Evolutionary conservation across 371 early-diverging fungal genomes (phyloP).

Genomic region (Blakeslea trispora): DNA sequence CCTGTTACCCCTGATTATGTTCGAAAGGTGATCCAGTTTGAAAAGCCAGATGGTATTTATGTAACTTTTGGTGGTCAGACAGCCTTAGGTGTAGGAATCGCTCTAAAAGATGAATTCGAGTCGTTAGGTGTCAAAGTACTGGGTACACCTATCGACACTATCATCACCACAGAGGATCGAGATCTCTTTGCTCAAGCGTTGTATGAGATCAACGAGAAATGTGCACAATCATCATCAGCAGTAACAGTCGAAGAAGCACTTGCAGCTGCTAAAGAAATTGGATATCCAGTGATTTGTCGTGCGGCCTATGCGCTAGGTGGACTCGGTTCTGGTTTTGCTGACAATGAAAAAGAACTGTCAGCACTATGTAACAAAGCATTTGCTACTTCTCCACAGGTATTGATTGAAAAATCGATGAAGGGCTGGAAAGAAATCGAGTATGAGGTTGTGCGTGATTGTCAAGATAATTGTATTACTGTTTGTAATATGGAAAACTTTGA

Average conservation of each 20-base stretch:
- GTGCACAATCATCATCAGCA: constrained; percentile 82
- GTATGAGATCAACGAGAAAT: constrained; percentile 82
- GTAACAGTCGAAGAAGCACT: constrained; percentile 80
- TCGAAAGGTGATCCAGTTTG: constrained; percentile 89
- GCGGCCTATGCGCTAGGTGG: constrained; percentile 95
- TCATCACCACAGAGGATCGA: constrained; percentile 94
- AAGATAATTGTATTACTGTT: constrained; percentile 95
- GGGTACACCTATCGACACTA: constrained; percentile 89
- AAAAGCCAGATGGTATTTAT: constrained; percentile 94
- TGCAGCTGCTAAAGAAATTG: constrained; percentile 79
- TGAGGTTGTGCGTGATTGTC: constrained; percentile 92
- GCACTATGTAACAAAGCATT: constrained; percentile 85
- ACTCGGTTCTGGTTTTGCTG: constrained; percentile 93
- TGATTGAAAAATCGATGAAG: constrained; percentile 95
- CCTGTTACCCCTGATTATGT: constrained; percentile 94
- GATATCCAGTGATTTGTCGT: constrained; percentile 93
- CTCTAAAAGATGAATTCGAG: constrained; percentile 84
- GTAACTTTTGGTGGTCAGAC: constrained; percentile 97
- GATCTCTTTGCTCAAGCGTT: constrained; percentile 90
- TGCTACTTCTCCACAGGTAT: constrained; percentile 86
- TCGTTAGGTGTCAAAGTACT: constrained; percentile 87
- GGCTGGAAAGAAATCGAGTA: constrained; percentile 99
- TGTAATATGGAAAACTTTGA: constrained; percentile 99
- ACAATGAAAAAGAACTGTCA: constrained; percentile 74
- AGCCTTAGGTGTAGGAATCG: constrained; percentile 91